Evolutionary conservation across 2,329 filamentous ascomycete species (phyloP).

Genomic region (Apiospora phragmitis): DNA sequence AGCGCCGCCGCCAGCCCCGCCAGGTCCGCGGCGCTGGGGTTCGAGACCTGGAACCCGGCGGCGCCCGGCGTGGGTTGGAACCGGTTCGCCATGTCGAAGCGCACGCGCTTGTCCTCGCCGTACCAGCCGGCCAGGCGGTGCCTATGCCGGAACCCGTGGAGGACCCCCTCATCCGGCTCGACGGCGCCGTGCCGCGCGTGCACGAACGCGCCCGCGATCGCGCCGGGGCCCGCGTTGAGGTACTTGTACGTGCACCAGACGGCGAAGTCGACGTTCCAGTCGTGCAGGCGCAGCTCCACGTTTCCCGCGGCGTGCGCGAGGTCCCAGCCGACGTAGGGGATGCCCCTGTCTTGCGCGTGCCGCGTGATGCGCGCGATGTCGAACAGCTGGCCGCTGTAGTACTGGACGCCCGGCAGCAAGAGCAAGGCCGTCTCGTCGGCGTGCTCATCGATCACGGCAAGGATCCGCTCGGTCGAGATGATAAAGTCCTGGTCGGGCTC

Average conservation of each 20-base stretch:
- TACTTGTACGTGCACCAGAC: slow-evolving; percentile 97
- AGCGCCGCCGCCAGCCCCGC: slow-evolving; percentile 73
- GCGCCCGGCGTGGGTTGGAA: slow-evolving; percentile 80
- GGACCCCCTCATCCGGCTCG: slow-evolving; percentile 36
- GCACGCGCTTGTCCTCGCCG: slow-evolving; percentile 72
- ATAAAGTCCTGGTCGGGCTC: slow-evolving; percentile 62
- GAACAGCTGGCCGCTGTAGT: slow-evolving; percentile 87
- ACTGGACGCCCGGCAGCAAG: slow-evolving; percentile 85
- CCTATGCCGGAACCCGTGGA: slow-evolving; percentile 51
- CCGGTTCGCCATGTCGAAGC: slow-evolving; percentile 81
- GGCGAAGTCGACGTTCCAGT: slow-evolving; percentile 90
- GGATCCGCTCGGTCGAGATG: slow-evolving; percentile 70
- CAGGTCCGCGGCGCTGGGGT: slow-evolving; percentile 77
- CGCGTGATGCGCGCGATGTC: slow-evolving; percentile 80
- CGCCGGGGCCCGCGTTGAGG: slow-evolving; percentile 80
- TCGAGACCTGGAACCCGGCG: slow-evolving; percentile 81
- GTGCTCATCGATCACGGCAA: slow-evolving; percentile 73
- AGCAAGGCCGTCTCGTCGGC: slow-evolving; percentile 72
- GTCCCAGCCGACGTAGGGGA: slow-evolving; percentile 78
- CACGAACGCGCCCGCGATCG: slow-evolving; percentile 79
- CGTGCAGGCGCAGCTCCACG: slow-evolving; percentile 75
- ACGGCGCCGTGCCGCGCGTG: slow-evolving; percentile 72
- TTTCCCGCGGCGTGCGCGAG: slow-evolving; percentile 86
- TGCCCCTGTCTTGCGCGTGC: slow-evolving; percentile 69
- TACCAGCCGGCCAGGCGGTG: slow-evolving; percentile 83